These are phyloP conservation scores for Nyssa sinensis DNA, from an alignment of 148 eudicot genomes.

Conservation along the genomic window DNA sequence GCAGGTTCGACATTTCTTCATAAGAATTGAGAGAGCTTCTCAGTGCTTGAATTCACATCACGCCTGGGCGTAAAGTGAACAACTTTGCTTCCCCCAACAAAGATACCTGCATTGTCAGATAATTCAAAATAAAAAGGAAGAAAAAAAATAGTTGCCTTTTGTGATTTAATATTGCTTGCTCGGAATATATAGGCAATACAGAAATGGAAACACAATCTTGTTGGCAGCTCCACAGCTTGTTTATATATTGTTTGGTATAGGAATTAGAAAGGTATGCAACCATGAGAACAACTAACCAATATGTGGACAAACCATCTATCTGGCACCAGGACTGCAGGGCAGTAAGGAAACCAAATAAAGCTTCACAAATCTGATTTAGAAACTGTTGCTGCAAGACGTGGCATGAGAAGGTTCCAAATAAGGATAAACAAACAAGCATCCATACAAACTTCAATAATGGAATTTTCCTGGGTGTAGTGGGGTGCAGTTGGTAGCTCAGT, in stretches of 20 bases:
- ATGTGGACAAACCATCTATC: background rate
- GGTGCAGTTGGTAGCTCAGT: background rate
- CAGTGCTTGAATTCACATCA: conserved; percentile 28
- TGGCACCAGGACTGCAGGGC: background rate
- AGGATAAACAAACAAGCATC: background rate
- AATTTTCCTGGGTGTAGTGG: background rate
- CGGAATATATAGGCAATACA: background rate
- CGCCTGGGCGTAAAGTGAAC: conserved; percentile 80
- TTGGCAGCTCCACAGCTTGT: conserved; percentile 6
- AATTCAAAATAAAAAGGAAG: conserved; percentile 1
- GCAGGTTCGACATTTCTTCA: conserved; percentile 19
- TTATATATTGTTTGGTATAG: no score
- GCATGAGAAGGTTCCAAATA: background rate
- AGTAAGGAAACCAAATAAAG: background rate
- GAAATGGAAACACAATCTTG: conserved; percentile 7
- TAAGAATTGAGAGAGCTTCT: conserved; percentile 30
- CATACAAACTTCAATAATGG: background rate
- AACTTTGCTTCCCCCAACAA: conserved; percentile 90
- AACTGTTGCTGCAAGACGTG: background rate
- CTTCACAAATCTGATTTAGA: background rate
- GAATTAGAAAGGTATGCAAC: background rate
- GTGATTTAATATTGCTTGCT: background rate
- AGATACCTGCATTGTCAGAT: conserved; percentile 65
- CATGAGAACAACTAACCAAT: background rate
- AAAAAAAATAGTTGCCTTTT: background rate